Evolutionary conservation across 148 eudicot genomes (phyloP), one percentile per base, ranked within the genome.

Genomic region (Bassia scoparia): DNA sequence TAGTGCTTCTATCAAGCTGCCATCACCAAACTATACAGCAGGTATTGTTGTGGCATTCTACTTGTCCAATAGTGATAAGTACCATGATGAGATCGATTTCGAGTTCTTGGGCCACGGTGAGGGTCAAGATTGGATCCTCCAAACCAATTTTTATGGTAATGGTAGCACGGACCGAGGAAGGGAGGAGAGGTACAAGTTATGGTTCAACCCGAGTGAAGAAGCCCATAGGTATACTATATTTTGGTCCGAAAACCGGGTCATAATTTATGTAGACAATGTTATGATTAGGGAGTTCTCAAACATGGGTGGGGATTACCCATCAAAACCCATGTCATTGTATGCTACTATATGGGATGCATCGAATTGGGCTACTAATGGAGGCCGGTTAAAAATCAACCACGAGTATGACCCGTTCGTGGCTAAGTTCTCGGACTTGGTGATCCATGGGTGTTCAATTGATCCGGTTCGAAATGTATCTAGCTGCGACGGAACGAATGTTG

Each of bases 301-400:
- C 18, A 73, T 70, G 12, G 62, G 70, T 27, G 77, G 76, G 4
- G 79, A 77, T 61, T 80, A 69, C 79, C 86, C 86, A 18, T 77
- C 83, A 8, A 83, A 80, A 61, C 83, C 86, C 33, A 83, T 83
- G 86, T 72, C 79, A 4, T 21, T 83, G 20, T 74, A 74, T 33
- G 79, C 79, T 24, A 80, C 86, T 17, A 80, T 83, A 6, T 83
- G 86, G 86, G 83, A 80, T 54, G 83, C 74, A 4, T 80, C 81
- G 54, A 43, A 31, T 60, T 80, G 86, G 83, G 86, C 86, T 37
- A 80, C 83, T 10, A 8, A 55, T 15, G 83, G 81, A 10, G 86
- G 86, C 50, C 61, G 14, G 61, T 74, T 61, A 59, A 61, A 76
- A 26, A 74, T 69, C 23, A 75, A 82, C 24, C 67, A 74, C 74